A percentile compares a stretch with the other conserved stretches of the same genome.
These are phyloP conservation scores for Hymenoscyphus albidus DNA, from an alignment of 2,329 filamentous ascomycete species.

Conservation along the genomic window DNA sequence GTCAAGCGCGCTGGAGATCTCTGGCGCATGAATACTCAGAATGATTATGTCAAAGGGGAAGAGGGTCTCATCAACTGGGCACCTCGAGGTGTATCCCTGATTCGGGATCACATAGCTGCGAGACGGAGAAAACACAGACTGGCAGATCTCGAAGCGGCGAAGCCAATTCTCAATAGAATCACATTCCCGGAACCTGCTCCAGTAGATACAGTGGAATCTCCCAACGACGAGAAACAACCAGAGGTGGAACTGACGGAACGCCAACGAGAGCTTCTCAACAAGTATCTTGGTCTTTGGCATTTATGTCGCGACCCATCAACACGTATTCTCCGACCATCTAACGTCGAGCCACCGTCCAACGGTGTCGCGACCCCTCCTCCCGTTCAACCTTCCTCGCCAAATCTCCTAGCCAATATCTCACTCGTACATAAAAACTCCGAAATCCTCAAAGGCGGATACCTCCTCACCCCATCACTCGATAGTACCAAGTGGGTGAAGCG, in stretches of 20 bases:
- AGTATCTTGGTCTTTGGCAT: slow-evolving; percentile 36
- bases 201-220: slow-evolving; percentile 22
- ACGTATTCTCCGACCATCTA: slow-evolving; percentile 54
- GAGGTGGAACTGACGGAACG: slow-evolving; percentile 30
- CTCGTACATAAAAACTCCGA: slow-evolving; percentile 75
- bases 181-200: slow-evolving; percentile 34
- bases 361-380: slow-evolving; percentile 44
- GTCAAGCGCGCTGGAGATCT: slow-evolving; percentile 90
- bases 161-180: slow-evolving; percentile 60
- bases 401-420: slow-evolving; percentile 71
- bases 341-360: slow-evolving; percentile 66
- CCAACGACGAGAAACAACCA: slow-evolving; percentile 24
- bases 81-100: slow-evolving; percentile 82
- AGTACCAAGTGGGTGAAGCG: slow-evolving; percentile 84
- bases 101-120: slow-evolving; percentile 79
- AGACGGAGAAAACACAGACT: slow-evolving; percentile 70
- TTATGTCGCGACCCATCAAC: slow-evolving; percentile 33
- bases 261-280: slow-evolving; percentile 40
- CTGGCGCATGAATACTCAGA: slow-evolving; percentile 92
- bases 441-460: slow-evolving; percentile 80
- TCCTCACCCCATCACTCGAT: slow-evolving; percentile 78
- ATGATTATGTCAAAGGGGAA: slow-evolving; percentile 95
- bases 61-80: slow-evolving; percentile 82
- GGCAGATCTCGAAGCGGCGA: slow-evolving; percentile 74
- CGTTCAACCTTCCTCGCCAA: slow-evolving; percentile 47